Percentiles rank a stretch among this genome's conserved stretches.
phyloP scores from a whole-genome alignment of 2,329 filamentous ascomycete genomes.

The Sporothrix protearum region DNA sequence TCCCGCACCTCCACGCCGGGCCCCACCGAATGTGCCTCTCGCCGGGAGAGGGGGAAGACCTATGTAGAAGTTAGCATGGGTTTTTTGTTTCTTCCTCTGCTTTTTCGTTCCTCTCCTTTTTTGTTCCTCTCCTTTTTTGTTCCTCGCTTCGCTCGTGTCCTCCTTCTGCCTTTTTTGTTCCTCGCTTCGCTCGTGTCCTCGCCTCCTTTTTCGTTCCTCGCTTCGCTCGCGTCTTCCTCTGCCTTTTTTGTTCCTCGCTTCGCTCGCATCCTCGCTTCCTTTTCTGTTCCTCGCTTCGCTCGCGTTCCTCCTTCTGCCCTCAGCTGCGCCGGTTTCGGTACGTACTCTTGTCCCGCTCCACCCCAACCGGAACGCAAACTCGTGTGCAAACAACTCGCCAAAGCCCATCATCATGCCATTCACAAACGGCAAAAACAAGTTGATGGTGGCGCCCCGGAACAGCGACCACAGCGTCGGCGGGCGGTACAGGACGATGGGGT shows the following conservation, averaged over 20 bases:
- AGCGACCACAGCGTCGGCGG: conserved; percentile 85
- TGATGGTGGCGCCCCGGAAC: conserved; percentile 85
- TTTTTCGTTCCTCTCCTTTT: neutral
- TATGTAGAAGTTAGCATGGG: conserved; percentile 31
- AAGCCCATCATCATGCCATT: conserved; percentile 99
- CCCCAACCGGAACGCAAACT: conserved; percentile 86
- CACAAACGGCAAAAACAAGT: conserved; percentile 89
- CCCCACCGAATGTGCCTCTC: conserved; percentile 65
- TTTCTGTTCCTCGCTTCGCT: neutral
- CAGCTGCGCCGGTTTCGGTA: neutral
- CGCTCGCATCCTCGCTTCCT: neutral
- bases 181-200: too few relatives aligned
- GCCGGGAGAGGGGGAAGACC: conserved; percentile 58
- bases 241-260: neutral
- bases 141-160: neutral
- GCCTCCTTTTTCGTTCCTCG: neutral
- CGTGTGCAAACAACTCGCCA: conserved; percentile 93
- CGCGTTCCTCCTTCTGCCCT: neutral
- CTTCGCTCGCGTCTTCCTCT: neutral
- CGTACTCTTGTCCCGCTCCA: conserved; percentile 92
- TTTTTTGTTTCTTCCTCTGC: neutral
- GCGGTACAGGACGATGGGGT: conserved; percentile 78
- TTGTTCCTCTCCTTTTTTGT: neutral
- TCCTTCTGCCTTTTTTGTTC: too few relatives aligned
- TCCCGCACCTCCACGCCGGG: conserved; percentile 80